phyloP scores from a whole-genome alignment of 2,329 filamentous ascomycete species.

The Fusarium sp. region DNA sequence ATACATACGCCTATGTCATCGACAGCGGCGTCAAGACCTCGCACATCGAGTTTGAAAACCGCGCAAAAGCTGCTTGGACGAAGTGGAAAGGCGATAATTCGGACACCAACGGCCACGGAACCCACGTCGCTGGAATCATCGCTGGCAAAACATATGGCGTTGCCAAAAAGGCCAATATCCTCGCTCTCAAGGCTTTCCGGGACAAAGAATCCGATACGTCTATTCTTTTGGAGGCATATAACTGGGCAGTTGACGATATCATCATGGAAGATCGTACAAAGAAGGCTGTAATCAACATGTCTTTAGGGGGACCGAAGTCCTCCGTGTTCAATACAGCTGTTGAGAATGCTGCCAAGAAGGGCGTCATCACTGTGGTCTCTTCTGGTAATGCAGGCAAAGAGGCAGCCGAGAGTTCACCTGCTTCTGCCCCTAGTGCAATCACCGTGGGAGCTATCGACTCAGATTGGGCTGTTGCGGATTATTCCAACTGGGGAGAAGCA shows the following conservation, averaged over 20 bases:
- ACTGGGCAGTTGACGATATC: conserved; percentile 53
- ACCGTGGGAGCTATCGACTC: conserved; percentile 49
- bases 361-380: conserved; percentile 54
- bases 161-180: conserved; percentile 55
- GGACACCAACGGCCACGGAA: conserved; percentile 31
- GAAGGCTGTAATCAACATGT: conserved; percentile 59
- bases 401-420: conserved; percentile 35
- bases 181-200: conserved; percentile 57
- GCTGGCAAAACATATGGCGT: conserved; percentile 43
- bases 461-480: conserved; percentile 50
- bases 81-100: conserved; percentile 6
- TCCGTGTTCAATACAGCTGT: conserved; percentile 30
- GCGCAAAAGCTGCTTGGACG: conserved; percentile 22
- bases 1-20: conserved; percentile 31
- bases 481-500: conserved; percentile 59
- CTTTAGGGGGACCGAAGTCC: conserved; percentile 47
- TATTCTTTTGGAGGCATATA: conserved; percentile 48
- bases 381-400: conserved; percentile 40
- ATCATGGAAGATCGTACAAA: conserved; percentile 40
- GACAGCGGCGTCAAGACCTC: conserved; percentile 19
- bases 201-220: conserved; percentile 31
- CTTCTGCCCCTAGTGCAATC: conserved; percentile 40
- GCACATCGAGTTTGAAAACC: conserved; percentile 28
- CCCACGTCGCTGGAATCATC: conserved; percentile 35
- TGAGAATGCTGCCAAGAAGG: conserved; percentile 36